Evolutionary conservation across 2,329 filamentous ascomycete genomes (phyloP), one percentile per base, ranked within the genome.

Genomic region (Geosmithia morbida): DNA sequence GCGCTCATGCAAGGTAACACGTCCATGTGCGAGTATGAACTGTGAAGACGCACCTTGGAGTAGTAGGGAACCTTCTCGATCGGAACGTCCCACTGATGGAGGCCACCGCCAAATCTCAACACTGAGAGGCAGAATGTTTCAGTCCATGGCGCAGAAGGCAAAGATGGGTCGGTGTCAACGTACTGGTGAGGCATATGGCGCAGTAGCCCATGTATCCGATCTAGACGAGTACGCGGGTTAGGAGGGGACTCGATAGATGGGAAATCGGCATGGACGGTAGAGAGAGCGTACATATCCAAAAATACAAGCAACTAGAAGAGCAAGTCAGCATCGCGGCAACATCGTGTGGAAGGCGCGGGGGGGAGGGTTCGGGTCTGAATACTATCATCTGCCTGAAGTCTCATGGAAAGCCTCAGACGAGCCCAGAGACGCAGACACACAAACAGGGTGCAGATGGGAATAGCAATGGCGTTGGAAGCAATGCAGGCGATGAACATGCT

Each of bases 181-280:
- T 22, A 46, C 44, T 46, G 6, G 37, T 14, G 2, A 46, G 44
- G 20, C 44, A 46, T 7, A 46, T 46, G 13, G 29, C 44, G 30
- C 44, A 46, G 44, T 46, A 46, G 6, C 29, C 33, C 44, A 46
- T 40, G 33, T 39, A 46, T 13, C 44, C 44, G 40, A 46, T 40
- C 44, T 46, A 18, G 43, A 44, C 16, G 7, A 16, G 43, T 7
- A 3, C n/a, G n/a, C n/a, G n/a, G 7, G 43, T 44, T 16, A 44
- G 43, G 5, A 30, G 30, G 18, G 17, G 18, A 18, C 41, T 18
- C 29, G 29, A 30, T 7, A 6, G 29, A 20, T 18, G 14, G 39
- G n/a, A n/a, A n/a, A n/a, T n/a, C 17, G 39, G 19, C 41, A 29
- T 26, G 29, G 7, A 10, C 7, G 20, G 42, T 4, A 19, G 6